Evolutionary conservation across 2,329 filamentous ascomycete species (phyloP).

Genomic region (Bipolaris gigantea): DNA sequence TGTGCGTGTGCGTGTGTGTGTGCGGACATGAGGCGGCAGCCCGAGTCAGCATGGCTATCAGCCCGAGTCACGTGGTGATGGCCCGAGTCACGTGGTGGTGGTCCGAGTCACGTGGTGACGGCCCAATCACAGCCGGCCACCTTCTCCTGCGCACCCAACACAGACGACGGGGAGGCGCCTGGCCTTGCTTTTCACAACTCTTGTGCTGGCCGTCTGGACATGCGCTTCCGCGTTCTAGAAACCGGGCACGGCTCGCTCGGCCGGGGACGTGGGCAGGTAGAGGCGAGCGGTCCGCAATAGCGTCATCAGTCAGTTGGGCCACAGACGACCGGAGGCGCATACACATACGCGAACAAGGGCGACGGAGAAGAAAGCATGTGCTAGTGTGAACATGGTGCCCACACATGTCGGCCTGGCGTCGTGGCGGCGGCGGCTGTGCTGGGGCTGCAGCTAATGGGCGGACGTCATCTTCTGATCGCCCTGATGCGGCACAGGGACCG

Average conservation of each 20-base stretch:
- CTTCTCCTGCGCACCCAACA: not conserved
- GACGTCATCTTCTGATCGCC: slow-evolving; percentile 28
- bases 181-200: not conserved
- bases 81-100: not conserved
- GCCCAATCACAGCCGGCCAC: not conserved
- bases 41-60: not conserved
- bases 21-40: not conserved
- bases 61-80: not conserved
- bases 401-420: not conserved
- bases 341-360: no score
- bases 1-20: no score
- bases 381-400: no score
- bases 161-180: not conserved
- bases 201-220: not conserved
- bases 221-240: slow-evolving; percentile 18
- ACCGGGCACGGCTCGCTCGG: slow-evolving; percentile 11
- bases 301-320: slow-evolving; percentile 13
- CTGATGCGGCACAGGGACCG: slow-evolving; percentile 33
- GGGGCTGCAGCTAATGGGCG: slow-evolving; percentile 19
- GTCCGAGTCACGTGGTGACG: not conserved
- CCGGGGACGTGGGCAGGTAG: not conserved
- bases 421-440: slow-evolving; percentile 2
- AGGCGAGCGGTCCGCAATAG: slow-evolving; percentile 20
- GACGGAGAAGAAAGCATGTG: no score
- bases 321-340: no score